Evolutionary conservation across 2,329 filamentous ascomycete species (phyloP).

Genomic region (Penicillium griseofulvum): DNA sequence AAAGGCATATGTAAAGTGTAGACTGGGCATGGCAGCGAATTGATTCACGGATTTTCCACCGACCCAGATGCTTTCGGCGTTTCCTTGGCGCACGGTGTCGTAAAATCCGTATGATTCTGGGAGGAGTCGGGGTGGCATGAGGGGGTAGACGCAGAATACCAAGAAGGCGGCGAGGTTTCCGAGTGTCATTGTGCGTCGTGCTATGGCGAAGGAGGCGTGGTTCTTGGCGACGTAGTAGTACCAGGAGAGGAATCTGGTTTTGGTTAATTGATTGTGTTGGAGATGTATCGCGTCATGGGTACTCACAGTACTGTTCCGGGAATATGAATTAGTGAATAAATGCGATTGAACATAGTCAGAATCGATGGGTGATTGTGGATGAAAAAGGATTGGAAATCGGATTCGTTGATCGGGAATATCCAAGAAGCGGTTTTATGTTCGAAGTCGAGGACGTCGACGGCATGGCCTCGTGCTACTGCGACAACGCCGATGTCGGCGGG

Average conservation of each 20-base stretch:
- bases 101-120: conserved; percentile 61
- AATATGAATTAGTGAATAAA: conserved; percentile 52
- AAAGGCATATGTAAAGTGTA: conserved; percentile 59
- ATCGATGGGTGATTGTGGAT: conserved; percentile 41
- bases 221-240: conserved; percentile 42
- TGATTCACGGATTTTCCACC: conserved; percentile 58
- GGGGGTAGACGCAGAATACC: conserved; percentile 62
- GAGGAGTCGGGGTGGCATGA: conserved; percentile 62
- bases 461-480: conserved; percentile 48
- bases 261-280: neutral
- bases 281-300: conserved; percentile 26
- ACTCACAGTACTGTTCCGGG: conserved; percentile 51
- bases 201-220: conserved; percentile 50
- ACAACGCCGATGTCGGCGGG: conserved; percentile 49
- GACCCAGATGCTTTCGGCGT: conserved; percentile 55
- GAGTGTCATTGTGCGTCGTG: conserved; percentile 60
- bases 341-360: conserved; percentile 50
- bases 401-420: conserved; percentile 43
- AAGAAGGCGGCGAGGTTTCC: conserved; percentile 61
- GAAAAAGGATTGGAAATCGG: conserved; percentile 47
- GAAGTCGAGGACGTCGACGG: conserved; percentile 43
- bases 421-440: conserved; percentile 43
- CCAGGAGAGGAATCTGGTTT: conserved; percentile 42
- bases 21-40: conserved; percentile 57
- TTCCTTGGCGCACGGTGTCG: conserved; percentile 58